Evolutionary conservation across 1,284 basidiomycete genomes (phyloP).

Genomic region (Ustilago nuda): DNA sequence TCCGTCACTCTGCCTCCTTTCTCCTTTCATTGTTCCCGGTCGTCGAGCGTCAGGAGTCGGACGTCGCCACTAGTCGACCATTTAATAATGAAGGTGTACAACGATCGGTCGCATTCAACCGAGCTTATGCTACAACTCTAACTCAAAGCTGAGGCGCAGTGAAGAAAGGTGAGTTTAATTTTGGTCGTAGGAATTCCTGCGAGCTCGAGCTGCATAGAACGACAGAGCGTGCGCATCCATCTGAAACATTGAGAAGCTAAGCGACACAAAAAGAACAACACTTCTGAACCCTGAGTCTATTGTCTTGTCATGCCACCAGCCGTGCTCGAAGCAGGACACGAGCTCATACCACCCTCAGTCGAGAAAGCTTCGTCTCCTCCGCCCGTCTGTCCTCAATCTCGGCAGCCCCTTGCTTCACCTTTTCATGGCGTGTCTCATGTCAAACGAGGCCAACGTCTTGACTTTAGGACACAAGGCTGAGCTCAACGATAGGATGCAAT

Average conservation of each 20-base stretch:
- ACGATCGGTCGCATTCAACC: neutral
- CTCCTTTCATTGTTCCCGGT: too few relatives aligned
- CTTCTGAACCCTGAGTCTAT: neutral
- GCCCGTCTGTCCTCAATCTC: neutral
- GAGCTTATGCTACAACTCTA: neutral
- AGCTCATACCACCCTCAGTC: neutral
- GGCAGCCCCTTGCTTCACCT: neutral
- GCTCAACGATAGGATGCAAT: neutral
- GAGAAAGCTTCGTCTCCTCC: neutral
- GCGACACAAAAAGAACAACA: constrained; percentile 7
- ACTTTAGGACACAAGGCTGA: neutral
- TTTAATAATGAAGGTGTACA: neutral
- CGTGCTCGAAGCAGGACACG: neutral
- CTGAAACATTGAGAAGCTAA: neutral
- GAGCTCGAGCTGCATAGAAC: neutral
- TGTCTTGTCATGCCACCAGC: neutral
- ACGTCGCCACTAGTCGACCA: neutral
- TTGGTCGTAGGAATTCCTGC: constrained; percentile 21
- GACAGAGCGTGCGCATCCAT: constrained; percentile 1
- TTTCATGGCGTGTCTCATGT: too few relatives aligned
- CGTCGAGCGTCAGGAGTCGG: neutral
- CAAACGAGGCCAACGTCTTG: neutral
- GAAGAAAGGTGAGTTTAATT: neutral
- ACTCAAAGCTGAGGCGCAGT: neutral
- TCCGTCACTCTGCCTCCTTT: neutral